Evolutionary conservation across 768 basidiomycete species (phyloP).

Genomic region (Pleurotus pulmonarius): DNA sequence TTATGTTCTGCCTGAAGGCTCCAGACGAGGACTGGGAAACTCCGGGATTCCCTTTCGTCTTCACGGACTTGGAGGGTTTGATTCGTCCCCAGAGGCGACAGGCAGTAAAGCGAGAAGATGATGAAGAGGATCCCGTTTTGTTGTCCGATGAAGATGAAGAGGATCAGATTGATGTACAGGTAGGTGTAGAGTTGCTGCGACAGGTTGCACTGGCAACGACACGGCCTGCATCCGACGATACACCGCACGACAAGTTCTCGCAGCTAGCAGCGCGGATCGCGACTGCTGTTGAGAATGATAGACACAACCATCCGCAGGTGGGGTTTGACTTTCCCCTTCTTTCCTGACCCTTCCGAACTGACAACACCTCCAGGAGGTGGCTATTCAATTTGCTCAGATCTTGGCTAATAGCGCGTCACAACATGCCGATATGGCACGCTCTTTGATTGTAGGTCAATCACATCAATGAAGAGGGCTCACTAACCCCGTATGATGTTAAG

Average conservation of each 20-base stretch:
- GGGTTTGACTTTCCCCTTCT: conserved; percentile 10
- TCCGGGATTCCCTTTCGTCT: conserved; percentile 67
- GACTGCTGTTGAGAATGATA: conserved; percentile 38
- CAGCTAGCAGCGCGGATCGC: conserved; percentile 55
- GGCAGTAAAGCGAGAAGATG: conserved; percentile 4
- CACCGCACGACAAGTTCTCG: conserved; percentile 43
- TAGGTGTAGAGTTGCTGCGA: neutral
- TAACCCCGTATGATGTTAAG: neutral
- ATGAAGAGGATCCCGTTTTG: conserved; percentile 4
- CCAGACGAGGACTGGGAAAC: conserved; percentile 78
- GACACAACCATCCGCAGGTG: conserved; percentile 40
- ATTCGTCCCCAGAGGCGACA: neutral
- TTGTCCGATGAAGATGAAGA: conserved; percentile 35
- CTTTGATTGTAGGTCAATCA: conserved; percentile 31
- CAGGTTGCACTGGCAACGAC: conserved; percentile 23
- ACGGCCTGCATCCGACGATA: conserved; percentile 58
- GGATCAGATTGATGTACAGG: conserved; percentile 47
- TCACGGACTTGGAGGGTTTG: conserved; percentile 47
- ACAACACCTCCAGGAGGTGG: neutral
- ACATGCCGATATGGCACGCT: conserved; percentile 52
- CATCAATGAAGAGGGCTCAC: neutral
- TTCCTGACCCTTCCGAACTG: too few species aligned
- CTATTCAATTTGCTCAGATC: conserved; percentile 46
- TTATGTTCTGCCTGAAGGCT: conserved; percentile 81
- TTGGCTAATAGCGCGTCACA: conserved; percentile 66